phyloP scores from a whole-genome alignment of 106 monocot species.

The Triglochin maritima region DNA sequence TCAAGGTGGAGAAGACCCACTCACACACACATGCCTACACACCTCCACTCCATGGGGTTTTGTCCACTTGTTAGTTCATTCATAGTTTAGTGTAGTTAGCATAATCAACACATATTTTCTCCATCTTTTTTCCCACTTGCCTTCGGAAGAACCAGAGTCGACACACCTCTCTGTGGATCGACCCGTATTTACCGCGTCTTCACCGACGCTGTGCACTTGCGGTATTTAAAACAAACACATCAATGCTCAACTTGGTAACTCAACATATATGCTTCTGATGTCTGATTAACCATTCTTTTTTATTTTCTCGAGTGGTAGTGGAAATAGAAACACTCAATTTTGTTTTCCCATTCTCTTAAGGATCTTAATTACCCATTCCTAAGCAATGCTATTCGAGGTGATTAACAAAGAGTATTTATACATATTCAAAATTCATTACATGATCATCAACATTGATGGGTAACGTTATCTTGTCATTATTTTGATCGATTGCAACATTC shows the following conservation, averaged over 20 bases:
- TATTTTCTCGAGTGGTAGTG: background rate
- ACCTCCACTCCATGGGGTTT: too few relatives aligned
- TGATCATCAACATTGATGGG: background rate
- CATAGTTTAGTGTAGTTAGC: too few relatives aligned
- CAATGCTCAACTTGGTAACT: slow-evolving; percentile 34
- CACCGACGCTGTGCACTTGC: too few relatives aligned
- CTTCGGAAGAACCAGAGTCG: too few relatives aligned
- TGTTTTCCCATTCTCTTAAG: slow-evolving; percentile 18
- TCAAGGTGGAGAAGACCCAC: too few relatives aligned
- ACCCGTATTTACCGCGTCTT: too few relatives aligned
- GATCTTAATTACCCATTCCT: slow-evolving; percentile 46
- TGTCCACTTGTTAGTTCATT: too few relatives aligned
- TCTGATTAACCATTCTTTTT: background rate
- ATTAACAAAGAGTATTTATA: background rate
- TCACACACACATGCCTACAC: too few relatives aligned
- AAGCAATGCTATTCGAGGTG: slow-evolving; percentile 47
- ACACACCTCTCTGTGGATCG: too few relatives aligned
- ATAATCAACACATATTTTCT: too few relatives aligned
- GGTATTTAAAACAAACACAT: too few relatives aligned
- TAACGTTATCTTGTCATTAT: slow-evolving; percentile 1
- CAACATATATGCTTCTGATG: background rate
- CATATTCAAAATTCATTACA: background rate
- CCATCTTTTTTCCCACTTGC: too few relatives aligned
- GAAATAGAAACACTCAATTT: background rate
- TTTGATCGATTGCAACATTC: slow-evolving; percentile 18